Evolutionary conservation across 1,284 basidiomycete genomes (phyloP).

Genomic region (Fistulinella cinereoalba): DNA sequence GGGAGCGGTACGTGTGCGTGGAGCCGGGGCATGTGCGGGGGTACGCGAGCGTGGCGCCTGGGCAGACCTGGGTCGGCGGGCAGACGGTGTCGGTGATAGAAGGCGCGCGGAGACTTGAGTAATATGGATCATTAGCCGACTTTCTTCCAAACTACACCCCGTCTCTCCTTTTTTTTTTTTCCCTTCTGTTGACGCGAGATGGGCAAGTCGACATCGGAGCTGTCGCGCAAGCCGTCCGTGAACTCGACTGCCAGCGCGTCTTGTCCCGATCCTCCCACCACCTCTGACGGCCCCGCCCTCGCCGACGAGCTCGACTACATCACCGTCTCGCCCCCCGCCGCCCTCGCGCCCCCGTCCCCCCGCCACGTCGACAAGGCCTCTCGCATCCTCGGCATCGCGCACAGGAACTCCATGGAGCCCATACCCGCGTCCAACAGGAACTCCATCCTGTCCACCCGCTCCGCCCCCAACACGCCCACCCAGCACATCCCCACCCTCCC

Average conservation of each 20-base stretch:
- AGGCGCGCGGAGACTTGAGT: too few relatives aligned
- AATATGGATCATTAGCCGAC: too few relatives aligned
- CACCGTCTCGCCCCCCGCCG: constrained; percentile 41
- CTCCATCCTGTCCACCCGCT: constrained; percentile 74
- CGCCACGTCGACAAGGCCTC: constrained; percentile 57
- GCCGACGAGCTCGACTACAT: constrained; percentile 74
- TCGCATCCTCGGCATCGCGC: constrained; percentile 68
- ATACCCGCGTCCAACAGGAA: constrained; percentile 70
- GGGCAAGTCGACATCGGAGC: too few relatives aligned
- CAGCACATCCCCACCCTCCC: constrained; percentile 62
- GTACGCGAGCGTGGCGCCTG: constrained; percentile 57
- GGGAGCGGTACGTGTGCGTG: constrained; percentile 80
- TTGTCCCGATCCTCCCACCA: constrained; percentile 14
- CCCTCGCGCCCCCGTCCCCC: background rate
- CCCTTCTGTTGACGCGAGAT: too few relatives aligned
- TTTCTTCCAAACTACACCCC: background rate
- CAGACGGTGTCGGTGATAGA: constrained; percentile 53
- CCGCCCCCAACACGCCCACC: constrained; percentile 55
- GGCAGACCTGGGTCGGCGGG: constrained; percentile 70
- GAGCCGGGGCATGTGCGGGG: constrained; percentile 82
- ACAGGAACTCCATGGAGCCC: constrained; percentile 75
- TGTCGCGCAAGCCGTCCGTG: background rate
- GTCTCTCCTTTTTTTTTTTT: background rate
- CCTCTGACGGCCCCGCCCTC: constrained; percentile 37
- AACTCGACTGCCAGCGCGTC: constrained; percentile 2